These are phyloP conservation scores for Penicillium digitatum DNA, from an alignment of 2,329 filamentous ascomycete species.

Conservation along the genomic window DNA sequence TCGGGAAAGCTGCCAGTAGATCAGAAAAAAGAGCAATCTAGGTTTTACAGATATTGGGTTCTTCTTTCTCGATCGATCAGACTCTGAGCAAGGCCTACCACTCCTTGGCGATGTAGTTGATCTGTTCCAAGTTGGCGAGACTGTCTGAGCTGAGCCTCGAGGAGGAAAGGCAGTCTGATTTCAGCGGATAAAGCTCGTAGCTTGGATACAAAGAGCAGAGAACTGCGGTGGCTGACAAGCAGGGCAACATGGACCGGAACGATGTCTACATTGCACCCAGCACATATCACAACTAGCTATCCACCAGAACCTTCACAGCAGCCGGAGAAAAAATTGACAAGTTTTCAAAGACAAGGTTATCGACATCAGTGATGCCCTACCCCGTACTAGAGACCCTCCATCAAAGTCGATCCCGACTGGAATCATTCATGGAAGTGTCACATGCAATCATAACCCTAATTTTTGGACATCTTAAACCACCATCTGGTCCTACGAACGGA, in stretches of 20 bases:
- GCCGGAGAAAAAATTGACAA: slow-evolving; percentile 20
- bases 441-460: slow-evolving; percentile 48
- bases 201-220: slow-evolving; percentile 54
- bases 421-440: slow-evolving; percentile 44
- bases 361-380: slow-evolving; percentile 36
- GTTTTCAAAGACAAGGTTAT: slow-evolving; percentile 54
- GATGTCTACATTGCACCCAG: slow-evolving; percentile 51
- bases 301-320: background rate
- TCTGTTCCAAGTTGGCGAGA: slow-evolving; percentile 46
- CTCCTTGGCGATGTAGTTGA: slow-evolving; percentile 45
- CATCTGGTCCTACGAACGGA: slow-evolving; percentile 43
- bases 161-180: slow-evolving; percentile 55
- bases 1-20: slow-evolving; percentile 37
- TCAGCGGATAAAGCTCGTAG: slow-evolving; percentile 49
- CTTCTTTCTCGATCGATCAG: slow-evolving; percentile 53
- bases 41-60: slow-evolving; percentile 53
- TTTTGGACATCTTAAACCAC: slow-evolving; percentile 43
- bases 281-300: too few relatives aligned
- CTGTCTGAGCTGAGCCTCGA: slow-evolving; percentile 49
- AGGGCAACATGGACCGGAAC: slow-evolving; percentile 50
- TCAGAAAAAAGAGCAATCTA: too few relatives aligned
- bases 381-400: slow-evolving; percentile 45
- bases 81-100: slow-evolving; percentile 34
- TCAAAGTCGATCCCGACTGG: slow-evolving; percentile 35
- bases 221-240: slow-evolving; percentile 44